phyloP scores from a whole-genome alignment of 345 rosid species.

The Lepidium aucheri region DNA sequence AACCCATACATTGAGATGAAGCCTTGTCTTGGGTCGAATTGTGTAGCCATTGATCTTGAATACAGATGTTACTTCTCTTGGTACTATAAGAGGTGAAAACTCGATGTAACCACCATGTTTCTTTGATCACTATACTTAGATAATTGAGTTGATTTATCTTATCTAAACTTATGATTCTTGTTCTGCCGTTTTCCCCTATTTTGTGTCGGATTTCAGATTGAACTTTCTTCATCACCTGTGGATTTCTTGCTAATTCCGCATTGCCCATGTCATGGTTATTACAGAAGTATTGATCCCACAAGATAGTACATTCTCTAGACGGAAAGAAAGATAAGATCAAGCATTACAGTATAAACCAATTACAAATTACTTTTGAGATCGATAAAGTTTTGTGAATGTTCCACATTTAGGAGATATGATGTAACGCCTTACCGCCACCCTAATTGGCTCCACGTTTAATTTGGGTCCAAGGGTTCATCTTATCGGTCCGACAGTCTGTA shows the following conservation, averaged over 20 bases:
- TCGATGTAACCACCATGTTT: slow-evolving; percentile 36
- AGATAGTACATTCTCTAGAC: slow-evolving; percentile 30
- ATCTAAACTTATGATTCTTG: slow-evolving; percentile 11
- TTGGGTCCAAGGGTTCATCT: too few species aligned
- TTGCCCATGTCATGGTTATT: slow-evolving; percentile 43
- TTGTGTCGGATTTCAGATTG: slow-evolving; percentile 37
- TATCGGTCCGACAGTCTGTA: too few species aligned
- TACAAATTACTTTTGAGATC: too few species aligned
- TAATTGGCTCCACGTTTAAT: too few species aligned
- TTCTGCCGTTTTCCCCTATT: slow-evolving; percentile 4
- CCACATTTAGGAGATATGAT: not conserved
- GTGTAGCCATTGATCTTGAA: slow-evolving; percentile 23
- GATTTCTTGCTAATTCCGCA: slow-evolving; percentile 46
- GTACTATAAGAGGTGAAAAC: slow-evolving; percentile 27
- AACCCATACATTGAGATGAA: slow-evolving; percentile 35
- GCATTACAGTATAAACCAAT: not conserved
- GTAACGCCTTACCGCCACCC: too few species aligned
- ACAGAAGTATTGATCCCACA: slow-evolving; percentile 38
- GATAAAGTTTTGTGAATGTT: not conserved
- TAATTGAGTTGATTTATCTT: slow-evolving; percentile 22
- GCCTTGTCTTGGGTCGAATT: slow-evolving; percentile 25
- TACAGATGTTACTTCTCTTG: slow-evolving; percentile 30
- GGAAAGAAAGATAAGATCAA: not conserved
- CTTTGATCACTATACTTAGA: slow-evolving; percentile 37
- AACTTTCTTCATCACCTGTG: slow-evolving; percentile 45